phyloP scores from a whole-genome alignment of 495 filamentous ascomycete species.

The Aspergillus haitiensis region DNA sequence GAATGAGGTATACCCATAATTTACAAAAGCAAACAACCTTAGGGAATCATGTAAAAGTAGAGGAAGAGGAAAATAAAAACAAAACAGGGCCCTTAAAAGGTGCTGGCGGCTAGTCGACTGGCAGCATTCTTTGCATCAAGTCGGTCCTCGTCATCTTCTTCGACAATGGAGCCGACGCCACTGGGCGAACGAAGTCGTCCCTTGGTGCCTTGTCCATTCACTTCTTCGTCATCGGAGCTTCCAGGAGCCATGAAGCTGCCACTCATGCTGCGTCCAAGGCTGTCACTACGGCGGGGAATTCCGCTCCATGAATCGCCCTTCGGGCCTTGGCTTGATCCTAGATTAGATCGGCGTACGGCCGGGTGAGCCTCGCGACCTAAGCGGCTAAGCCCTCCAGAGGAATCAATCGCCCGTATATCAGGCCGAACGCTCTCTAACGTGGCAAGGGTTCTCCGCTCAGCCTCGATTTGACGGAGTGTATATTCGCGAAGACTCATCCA shows the following conservation, averaged over 20 bases:
- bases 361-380: constrained; percentile 88
- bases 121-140: constrained; percentile 95
- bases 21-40: constrained; percentile 19
- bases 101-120: constrained; percentile 87
- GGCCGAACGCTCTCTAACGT: constrained; percentile 89
- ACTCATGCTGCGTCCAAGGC: constrained; percentile 72
- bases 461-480: constrained; percentile 90
- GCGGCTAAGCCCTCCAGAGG: constrained; percentile 81
- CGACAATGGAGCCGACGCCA: constrained; percentile 59
- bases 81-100: constrained; percentile 58
- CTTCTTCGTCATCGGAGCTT: constrained; percentile 44
- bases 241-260: constrained; percentile 58
- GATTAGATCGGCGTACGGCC: constrained; percentile 66
- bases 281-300: constrained; percentile 77
- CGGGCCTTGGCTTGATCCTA: constrained; percentile 85
- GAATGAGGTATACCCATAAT: constrained; percentile 28
- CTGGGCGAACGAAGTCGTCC: constrained; percentile 63
- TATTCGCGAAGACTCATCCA: constrained; percentile 83
- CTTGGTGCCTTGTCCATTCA: constrained; percentile 40
- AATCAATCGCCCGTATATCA: constrained; percentile 90
- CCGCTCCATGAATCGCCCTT: constrained; percentile 98
- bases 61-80: no score
- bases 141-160: constrained; percentile 91
- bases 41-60: neutral
- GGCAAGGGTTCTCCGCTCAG: constrained; percentile 87